phyloP scores from a whole-genome alignment of 805 yeast genomes.

The Teunomyces barrocoloradensis region DNA sequence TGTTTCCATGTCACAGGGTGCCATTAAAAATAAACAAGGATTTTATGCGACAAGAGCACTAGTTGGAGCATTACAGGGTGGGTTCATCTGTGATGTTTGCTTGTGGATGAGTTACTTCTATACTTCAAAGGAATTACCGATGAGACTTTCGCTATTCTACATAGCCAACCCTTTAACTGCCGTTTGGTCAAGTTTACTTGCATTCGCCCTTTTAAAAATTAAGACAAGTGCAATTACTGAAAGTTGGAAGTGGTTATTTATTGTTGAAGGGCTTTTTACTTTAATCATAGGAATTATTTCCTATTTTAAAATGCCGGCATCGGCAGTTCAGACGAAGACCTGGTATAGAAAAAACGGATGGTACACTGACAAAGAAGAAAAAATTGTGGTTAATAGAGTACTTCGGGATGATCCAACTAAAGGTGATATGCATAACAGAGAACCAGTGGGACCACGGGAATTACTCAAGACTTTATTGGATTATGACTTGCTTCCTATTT shows the following conservation, averaged over 20 bases:
- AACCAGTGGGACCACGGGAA: conserved; percentile 20
- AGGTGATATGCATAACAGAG: conserved; percentile 31
- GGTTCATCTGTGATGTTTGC: conserved; percentile 30
- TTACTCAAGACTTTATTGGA: conserved; percentile 19
- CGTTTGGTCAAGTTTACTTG: conserved; percentile 18
- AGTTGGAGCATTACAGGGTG: conserved; percentile 34
- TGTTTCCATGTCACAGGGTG: conserved; percentile 25
- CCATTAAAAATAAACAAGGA: conserved; percentile 19
- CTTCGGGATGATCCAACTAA: conserved; percentile 30
- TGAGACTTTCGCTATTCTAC: conserved; percentile 23
- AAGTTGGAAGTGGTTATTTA: conserved; percentile 27
- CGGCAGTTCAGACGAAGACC: conserved; percentile 36
- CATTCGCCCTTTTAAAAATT: conserved; percentile 18
- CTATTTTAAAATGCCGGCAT: conserved; percentile 48
- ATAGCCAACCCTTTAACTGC: conserved; percentile 20
- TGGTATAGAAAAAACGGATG: conserved; percentile 22
- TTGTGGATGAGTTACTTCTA: conserved; percentile 37
- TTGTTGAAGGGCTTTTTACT: conserved; percentile 22
- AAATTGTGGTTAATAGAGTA: conserved; percentile 27
- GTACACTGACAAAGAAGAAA: conserved; percentile 27
- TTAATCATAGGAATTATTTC: conserved; percentile 18
- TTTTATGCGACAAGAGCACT: conserved; percentile 29
- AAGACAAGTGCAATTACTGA: conserved; percentile 12
- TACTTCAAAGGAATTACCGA: conserved; percentile 28
- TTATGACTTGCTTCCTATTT: conserved; percentile 28